Conservation (phyloP, 176 grass and related monocot genomes). For the Oryza punctata region DNA sequence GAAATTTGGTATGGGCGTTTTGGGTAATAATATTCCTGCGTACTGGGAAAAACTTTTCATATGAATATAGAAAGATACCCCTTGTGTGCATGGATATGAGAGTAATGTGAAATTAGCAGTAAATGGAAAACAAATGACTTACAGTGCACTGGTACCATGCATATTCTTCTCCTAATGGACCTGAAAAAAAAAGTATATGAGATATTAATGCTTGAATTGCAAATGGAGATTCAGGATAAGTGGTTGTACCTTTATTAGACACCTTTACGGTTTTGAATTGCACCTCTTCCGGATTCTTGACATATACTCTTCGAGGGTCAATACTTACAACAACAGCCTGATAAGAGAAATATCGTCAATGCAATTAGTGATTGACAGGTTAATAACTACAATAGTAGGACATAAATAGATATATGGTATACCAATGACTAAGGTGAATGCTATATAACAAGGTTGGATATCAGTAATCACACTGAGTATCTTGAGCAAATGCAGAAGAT, state of each 20-base stretch:
- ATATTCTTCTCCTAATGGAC: slow-evolving; percentile 87
- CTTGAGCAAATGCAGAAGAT: neutral
- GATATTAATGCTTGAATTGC: slow-evolving; percentile 28
- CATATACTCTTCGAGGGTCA: slow-evolving; percentile 83
- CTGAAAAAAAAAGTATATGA: slow-evolving; percentile 51
- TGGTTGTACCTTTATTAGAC: slow-evolving; percentile 65
- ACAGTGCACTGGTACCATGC: slow-evolving; percentile 99
- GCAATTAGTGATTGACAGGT: slow-evolving; percentile 9
- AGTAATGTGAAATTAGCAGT: neutral
- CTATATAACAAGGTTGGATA: neutral
- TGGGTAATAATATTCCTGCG: neutral
- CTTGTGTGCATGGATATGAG: slow-evolving; percentile 13
- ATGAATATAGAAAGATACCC: neutral
- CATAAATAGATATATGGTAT: neutral
- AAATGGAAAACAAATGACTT: slow-evolving; percentile 32
- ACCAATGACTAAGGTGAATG: neutral
- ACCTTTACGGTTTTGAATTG: slow-evolving; percentile 80
- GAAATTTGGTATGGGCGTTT: neutral
- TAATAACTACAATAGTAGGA: slow-evolving; percentile 1
- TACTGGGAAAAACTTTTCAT: neutral
- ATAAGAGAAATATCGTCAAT: slow-evolving; percentile 31
- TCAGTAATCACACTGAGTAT: neutral
- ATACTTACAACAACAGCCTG: slow-evolving; percentile 99
- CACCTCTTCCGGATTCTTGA: slow-evolving; percentile 81
- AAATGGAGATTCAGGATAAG: slow-evolving; percentile 27